Percentiles rank a stretch among this genome's conserved stretches.
These are phyloP conservation scores for Lepidium didymum DNA, from an alignment of 345 rosid species.

Conservation along the genomic window DNA sequence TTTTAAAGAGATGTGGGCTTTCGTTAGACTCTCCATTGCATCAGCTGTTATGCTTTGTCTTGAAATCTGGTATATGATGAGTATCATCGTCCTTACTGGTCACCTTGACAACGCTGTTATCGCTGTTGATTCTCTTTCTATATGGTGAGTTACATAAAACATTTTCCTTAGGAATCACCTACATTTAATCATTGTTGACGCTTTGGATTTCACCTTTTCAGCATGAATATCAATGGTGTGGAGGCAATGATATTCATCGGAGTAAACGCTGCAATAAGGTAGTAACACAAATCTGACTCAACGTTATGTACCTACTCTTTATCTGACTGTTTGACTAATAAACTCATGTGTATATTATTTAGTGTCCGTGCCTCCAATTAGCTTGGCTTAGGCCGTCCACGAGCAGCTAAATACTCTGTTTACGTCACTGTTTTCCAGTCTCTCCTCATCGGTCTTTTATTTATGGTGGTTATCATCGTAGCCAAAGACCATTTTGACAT, in stretches of 20 bases:
- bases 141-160: constrained; percentile 44
- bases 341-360: not conserved
- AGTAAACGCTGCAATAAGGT: constrained; percentile 72
- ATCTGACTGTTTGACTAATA: not conserved
- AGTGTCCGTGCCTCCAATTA: constrained; percentile 82
- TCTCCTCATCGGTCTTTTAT: constrained; percentile 52
- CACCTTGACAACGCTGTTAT: constrained; percentile 62
- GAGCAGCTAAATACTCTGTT: constrained; percentile 75
- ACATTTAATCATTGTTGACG: not conserved
- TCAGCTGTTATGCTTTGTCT: constrained; percentile 86
- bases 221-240: constrained; percentile 71
- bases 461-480: constrained; percentile 47
- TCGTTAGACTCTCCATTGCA: constrained; percentile 67
- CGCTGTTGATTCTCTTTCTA: constrained; percentile 71
- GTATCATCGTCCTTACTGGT: constrained; percentile 62
- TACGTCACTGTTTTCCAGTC: constrained; percentile 48
- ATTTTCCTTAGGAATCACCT: not conserved
- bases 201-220: constrained; percentile 18
- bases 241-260: constrained; percentile 84
- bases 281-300: not conserved
- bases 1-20: constrained; percentile 60
- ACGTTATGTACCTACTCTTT: not conserved
- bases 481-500: constrained; percentile 47
- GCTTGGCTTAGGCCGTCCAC: constrained; percentile 62
- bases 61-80: constrained; percentile 85